Conservation (phyloP, 805 yeast species). For the Lachancea dasiensis region DNA sequence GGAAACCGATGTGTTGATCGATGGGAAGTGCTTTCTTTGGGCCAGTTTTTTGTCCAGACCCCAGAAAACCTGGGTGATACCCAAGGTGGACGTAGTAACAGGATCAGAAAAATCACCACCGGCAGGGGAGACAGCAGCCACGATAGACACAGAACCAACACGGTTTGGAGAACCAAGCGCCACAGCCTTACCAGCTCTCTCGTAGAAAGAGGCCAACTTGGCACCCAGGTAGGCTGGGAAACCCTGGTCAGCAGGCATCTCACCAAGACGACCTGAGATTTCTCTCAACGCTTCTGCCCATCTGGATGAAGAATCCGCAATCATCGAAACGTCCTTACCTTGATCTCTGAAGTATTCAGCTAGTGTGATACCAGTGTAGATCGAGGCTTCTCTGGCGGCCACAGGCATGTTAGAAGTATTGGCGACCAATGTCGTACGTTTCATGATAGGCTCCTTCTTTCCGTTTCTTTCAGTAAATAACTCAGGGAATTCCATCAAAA, state of each 20-base stretch:
- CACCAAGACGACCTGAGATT: slow-evolving; percentile 99
- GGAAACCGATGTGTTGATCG: slow-evolving; percentile 91
- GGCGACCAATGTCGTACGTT: slow-evolving; percentile 97
- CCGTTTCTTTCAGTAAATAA: slow-evolving; percentile 86
- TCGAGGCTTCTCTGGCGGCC: slow-evolving; percentile 99
- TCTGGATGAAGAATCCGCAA: slow-evolving; percentile 99
- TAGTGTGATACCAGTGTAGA: slow-evolving; percentile 96
- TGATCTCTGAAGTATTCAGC: slow-evolving; percentile 99
- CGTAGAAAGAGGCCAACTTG: slow-evolving; percentile 96
- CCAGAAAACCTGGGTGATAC: slow-evolving; percentile 99
- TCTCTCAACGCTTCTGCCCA: slow-evolving; percentile 99
- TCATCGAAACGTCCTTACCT: slow-evolving; percentile 98
- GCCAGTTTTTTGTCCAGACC: slow-evolving; percentile 98
- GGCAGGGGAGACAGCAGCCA: slow-evolving; percentile 99
- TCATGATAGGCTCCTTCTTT: slow-evolving; percentile 97
- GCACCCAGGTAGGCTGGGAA: slow-evolving; percentile 99
- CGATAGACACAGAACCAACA: slow-evolving; percentile 96
- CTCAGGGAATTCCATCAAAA: slow-evolving; percentile 99
- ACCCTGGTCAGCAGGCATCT: slow-evolving; percentile 99
- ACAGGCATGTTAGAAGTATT: slow-evolving; percentile 99
- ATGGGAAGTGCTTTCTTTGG: slow-evolving; percentile 99
- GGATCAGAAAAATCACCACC: slow-evolving; percentile 99
- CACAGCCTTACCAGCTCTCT: slow-evolving; percentile 96
- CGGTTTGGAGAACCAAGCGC: slow-evolving; percentile 97
- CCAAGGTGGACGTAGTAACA: slow-evolving; percentile 95